Evolutionary conservation across 2,329 filamentous ascomycete species (phyloP), one percentile per base, ranked within the genome.

Genomic region (Purpureocillium takamizusanense): DNA sequence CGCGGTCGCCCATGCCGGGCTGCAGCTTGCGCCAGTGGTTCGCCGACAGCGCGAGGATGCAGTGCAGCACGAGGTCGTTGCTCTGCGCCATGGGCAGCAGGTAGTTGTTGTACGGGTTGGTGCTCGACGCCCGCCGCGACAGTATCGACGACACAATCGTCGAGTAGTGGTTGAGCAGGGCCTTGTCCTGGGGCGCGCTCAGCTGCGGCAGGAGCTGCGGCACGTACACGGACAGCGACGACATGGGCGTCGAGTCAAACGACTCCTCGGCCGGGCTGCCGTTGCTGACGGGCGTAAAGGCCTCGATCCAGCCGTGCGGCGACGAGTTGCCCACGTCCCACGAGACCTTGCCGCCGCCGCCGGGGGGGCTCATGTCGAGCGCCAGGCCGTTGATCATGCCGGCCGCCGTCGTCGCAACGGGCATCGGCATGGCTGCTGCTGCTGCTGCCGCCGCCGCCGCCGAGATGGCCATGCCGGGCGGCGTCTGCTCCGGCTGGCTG

Each of bases 11-110:
- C 41, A 60, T 40, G 12, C 43, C 39, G 3, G 56, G 57, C 33
- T 58, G 56, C 35, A 57, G 44, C 41, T 53, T 57, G 27, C 55
- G 50, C 57, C 57, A 60, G 39, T 60, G 57, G 23, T 56, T 59
- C 4, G 55, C 57, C 9, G 55, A 55, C 12, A 60, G 41, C 6
- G 55, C 55, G 13, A 60, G 47, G 14, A 60, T 45, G 33, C 54
- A 59, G 31, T 60, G 54, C 23, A 60, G 47, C 6, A 60, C 52
- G 2, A 56, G 47, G 15, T 57, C 49, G 43, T 56, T 59, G 23
- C 50, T 51, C 21, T 54, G 49, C 9, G 57, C 57, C 50, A 59
- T 52, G 6, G 57, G 57, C 0, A 60, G 42, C 4, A 60, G 46
- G 31, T 57, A 53, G 32, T 47, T 47, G 16, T 57, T 52, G 31